Base-by-base conservation (phyloP, 108 stramenopile genomes). In the Skeletonema tropicum region DNA sequence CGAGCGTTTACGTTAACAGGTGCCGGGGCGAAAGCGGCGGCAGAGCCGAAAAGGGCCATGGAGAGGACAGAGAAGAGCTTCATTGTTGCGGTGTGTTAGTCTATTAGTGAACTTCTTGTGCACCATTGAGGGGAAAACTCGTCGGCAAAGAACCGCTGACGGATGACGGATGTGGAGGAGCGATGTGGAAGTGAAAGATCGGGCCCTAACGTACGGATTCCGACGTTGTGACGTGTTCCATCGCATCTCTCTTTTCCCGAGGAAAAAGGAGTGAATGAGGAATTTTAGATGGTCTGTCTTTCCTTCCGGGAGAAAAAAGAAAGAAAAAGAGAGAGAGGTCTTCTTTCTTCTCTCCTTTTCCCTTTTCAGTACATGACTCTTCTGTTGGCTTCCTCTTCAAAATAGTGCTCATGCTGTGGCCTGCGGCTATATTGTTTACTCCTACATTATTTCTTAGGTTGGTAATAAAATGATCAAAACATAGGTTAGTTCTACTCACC, bases 11-110 rank as follows among this genome's bases (percentile, higher is more conserved):
- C 76, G 82, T 71, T 74, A 23, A 80, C 36, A 10, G 81, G 86
- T 30, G 85, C 76, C n/a, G 94, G 94, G 36, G 92, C 90, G 49
- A 95, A 95, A 59, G 92, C 94, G 32, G 71, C 74, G 42, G 90
- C 83, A 46, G 87, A 84, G 66, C 89, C 88, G 68, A 87, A 75
- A 46, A 87, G 66, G 75, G 91, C 85, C 65, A 88, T 71, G 64
- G 86, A 48, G 52, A 89, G 59, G 46, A 86, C 64, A 33, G 90
- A 88, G 71, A 94, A 64, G 66, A 91, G 86, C 86, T 94, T 94
- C 93, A 94, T 94, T 57, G 69, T 85, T 33, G 66, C 52, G 25
- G 23, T 55, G 23, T 55, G 23, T 55, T 55, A 23, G 6, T 14
- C 21, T 25, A n/a, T 48, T 55, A 55, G 17, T 55, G 21, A 5